phyloP scores from a whole-genome alignment of 2,329 filamentous ascomycete genomes.

The Furcasterigmium sp. region DNA sequence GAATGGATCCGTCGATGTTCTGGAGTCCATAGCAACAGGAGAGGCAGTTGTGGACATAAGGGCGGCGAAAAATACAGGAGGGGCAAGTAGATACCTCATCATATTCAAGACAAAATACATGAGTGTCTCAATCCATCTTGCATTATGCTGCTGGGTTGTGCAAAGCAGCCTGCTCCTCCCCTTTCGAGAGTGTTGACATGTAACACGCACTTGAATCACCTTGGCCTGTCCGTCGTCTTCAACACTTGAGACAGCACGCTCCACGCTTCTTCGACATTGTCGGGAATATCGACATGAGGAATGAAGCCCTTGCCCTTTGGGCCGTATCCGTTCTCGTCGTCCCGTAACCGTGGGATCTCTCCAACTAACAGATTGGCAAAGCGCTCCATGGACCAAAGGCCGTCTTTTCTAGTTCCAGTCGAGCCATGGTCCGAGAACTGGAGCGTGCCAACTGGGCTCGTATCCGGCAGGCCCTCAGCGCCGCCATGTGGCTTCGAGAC shows the following conservation, averaged over 20 bases:
- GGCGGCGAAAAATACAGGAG: too few species aligned
- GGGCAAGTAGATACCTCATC: too few species aligned
- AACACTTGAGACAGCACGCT: background rate
- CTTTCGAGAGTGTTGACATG: too few species aligned
- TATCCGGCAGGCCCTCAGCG: background rate
- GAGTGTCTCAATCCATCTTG: too few species aligned
- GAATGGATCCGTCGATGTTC: too few species aligned
- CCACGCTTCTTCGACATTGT: conserved; percentile 27
- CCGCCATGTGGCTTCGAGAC: background rate
- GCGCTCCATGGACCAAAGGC: conserved; percentile 29
- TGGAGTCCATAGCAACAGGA: too few species aligned
- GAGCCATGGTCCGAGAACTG: background rate
- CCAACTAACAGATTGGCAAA: conserved; percentile 36
- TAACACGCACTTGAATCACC: too few species aligned
- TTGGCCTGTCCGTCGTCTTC: background rate
- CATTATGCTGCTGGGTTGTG: too few species aligned
- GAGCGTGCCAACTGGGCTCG: background rate
- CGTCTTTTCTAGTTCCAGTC: background rate
- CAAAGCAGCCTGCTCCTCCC: too few species aligned
- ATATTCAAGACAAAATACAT: too few species aligned
- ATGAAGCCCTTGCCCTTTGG: conserved; percentile 36
- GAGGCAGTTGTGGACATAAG: too few species aligned
- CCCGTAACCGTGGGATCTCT: conserved; percentile 35
- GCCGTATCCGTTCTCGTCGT: conserved; percentile 36
- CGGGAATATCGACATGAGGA: conserved; percentile 33